These are phyloP conservation scores for Podaxis carcinomalis DNA, from an alignment of 768 basidiomycete genomes.

Conservation along the genomic window DNA sequence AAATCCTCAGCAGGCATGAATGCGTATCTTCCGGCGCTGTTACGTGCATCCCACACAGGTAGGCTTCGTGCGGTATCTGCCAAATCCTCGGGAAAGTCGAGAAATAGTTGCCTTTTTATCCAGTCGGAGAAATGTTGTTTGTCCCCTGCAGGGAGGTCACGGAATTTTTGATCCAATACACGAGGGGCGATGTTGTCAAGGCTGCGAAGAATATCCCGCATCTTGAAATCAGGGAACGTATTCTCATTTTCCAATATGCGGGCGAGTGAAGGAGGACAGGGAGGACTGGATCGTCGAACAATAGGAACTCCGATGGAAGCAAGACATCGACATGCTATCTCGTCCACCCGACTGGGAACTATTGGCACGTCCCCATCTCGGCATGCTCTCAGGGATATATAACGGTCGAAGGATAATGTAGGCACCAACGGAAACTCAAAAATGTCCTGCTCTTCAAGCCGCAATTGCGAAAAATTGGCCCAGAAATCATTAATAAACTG, in stretches of 20 bases:
- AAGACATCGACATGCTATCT: conserved; percentile 12
- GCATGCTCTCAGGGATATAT: conserved; percentile 30
- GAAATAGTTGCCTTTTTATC: neutral
- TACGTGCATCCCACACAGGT: conserved; percentile 27
- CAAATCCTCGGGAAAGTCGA: neutral
- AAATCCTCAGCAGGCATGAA: conserved; percentile 3
- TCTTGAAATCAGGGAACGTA: neutral
- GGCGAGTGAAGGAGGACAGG: neutral
- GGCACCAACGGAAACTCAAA: conserved; percentile 31
- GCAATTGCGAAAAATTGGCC: conserved; percentile 15
- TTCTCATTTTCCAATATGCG: neutral
- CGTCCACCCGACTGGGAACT: conserved; percentile 10
- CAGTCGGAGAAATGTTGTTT: neutral
- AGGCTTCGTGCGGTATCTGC: neutral
- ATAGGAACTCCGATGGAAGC: neutral
- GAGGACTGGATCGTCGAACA: neutral
- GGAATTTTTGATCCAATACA: neutral
- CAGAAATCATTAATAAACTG: conserved; percentile 31
- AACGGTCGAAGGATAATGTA: conserved; percentile 16
- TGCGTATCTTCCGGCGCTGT: neutral
- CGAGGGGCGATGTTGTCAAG: neutral
- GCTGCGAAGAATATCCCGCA: neutral
- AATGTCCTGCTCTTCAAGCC: conserved; percentile 16
- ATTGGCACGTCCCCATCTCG: conserved; percentile 22
- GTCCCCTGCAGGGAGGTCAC: neutral